These are phyloP conservation scores for Linum usitatissimum DNA, from an alignment of 345 rosid species.

Conservation along the genomic window DNA sequence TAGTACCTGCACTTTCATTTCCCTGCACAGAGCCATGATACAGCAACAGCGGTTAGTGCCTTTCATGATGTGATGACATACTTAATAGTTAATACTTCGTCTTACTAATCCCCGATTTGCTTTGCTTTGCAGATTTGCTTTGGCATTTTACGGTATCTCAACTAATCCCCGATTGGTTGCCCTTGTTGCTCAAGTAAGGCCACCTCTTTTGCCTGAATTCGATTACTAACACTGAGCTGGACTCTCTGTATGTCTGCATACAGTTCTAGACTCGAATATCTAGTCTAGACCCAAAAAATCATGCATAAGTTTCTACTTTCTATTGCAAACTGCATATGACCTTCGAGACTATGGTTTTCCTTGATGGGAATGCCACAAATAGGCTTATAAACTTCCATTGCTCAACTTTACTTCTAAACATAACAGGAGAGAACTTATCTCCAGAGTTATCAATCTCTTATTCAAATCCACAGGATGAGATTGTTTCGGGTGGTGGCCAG, in stretches of 20 bases:
- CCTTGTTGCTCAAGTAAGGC: constrained; percentile 78
- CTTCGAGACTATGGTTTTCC: too few relatives aligned
- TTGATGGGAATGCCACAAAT: too few relatives aligned
- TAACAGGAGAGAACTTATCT: neutral
- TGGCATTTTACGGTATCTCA: constrained; percentile 63
- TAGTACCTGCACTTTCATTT: constrained; percentile 69
- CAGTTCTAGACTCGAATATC: too few relatives aligned
- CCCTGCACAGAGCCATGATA: constrained; percentile 77
- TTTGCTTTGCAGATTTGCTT: constrained; percentile 57
- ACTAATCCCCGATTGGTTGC: constrained; percentile 73
- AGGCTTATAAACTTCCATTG: too few relatives aligned
- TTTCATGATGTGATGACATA: neutral
- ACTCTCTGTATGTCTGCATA: too few relatives aligned
- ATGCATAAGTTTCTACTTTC: too few relatives aligned
- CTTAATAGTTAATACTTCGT: neutral
- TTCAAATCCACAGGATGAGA: constrained; percentile 56
- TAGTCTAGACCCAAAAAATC: too few relatives aligned
- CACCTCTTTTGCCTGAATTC: neutral
- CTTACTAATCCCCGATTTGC: constrained; percentile 44
- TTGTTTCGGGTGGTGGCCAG: constrained; percentile 58
- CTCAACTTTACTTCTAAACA: neutral
- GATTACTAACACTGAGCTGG: neutral
- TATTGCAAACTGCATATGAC: too few relatives aligned
- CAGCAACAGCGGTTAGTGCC: constrained; percentile 61
- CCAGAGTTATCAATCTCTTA: neutral